Evolutionary conservation across 164 flowering plant genomes (phyloP).

Genomic region (Sextonia rubra): DNA sequence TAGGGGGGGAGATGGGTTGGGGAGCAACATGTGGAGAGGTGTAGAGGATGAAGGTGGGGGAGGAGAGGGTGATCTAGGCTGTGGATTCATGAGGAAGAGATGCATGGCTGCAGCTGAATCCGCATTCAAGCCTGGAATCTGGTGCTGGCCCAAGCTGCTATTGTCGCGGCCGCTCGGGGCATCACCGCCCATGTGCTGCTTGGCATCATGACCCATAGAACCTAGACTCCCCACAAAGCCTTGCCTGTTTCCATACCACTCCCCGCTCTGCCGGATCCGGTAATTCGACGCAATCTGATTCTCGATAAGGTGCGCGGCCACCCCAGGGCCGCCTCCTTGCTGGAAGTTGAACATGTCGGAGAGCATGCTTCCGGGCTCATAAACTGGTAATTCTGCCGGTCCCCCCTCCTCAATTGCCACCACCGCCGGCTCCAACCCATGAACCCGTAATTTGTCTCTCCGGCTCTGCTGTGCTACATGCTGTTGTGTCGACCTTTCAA

Average conservation of each 20-base stretch:
- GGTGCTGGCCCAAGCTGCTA: slow-evolving; percentile 23
- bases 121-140: slow-evolving; percentile 60
- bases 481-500: slow-evolving; percentile 41
- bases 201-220: slow-evolving; percentile 31
- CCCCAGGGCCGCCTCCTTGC: slow-evolving; percentile 17
- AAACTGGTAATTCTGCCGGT: slow-evolving; percentile 38
- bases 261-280: slow-evolving; percentile 26
- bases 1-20: slow-evolving; percentile 27
- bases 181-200: background rate
- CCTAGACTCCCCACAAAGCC: slow-evolving; percentile 23
- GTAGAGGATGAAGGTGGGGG: slow-evolving; percentile 27
- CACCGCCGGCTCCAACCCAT: slow-evolving; percentile 34
- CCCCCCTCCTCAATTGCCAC: slow-evolving; percentile 43
- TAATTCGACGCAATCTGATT: slow-evolving; percentile 33
- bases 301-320: slow-evolving; percentile 33
- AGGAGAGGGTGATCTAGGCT: slow-evolving; percentile 45
- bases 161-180: background rate
- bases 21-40: slow-evolving; percentile 49
- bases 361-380: slow-evolving; percentile 49
- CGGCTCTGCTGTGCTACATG: slow-evolving; percentile 62
- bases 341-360: slow-evolving; percentile 90
- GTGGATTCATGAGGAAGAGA: slow-evolving; percentile 84
- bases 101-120: slow-evolving; percentile 93
- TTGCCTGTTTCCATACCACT: slow-evolving; percentile 43
- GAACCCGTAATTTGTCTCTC: slow-evolving; percentile 58